Conservation (phyloP, 2,329 filamentous ascomycete genomes). For the Ceratocystis eucalypticola region DNA sequence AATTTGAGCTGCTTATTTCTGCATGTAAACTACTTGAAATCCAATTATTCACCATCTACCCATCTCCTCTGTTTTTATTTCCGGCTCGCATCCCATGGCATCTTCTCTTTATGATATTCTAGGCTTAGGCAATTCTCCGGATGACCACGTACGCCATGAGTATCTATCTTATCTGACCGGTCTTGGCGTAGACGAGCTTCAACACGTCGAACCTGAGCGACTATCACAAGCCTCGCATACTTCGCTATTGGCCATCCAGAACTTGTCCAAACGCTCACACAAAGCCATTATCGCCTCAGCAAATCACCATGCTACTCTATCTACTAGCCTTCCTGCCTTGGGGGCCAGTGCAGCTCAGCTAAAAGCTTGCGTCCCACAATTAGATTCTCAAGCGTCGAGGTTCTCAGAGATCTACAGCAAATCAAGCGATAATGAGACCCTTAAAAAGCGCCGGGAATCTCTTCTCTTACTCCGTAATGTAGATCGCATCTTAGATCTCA, state of each 20-base stretch:
- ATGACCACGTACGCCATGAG: slow-evolving; percentile 40
- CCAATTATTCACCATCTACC: neutral
- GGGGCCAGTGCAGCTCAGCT: slow-evolving; percentile 53
- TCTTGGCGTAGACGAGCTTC: slow-evolving; percentile 59
- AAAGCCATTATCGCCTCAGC: slow-evolving; percentile 71
- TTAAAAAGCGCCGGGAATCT: slow-evolving; percentile 63
- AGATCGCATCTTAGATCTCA: slow-evolving; percentile 76
- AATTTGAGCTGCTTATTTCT: too few relatives aligned
- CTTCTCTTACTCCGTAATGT: slow-evolving; percentile 75
- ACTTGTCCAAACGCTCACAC: slow-evolving; percentile 79
- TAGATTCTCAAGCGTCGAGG: slow-evolving; percentile 63
- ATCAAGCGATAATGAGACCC: slow-evolving; percentile 47
- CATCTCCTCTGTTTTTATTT: neutral
- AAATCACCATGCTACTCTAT: slow-evolving; percentile 60
- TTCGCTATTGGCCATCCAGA: slow-evolving; percentile 68
- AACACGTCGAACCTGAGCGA: slow-evolving; percentile 60
- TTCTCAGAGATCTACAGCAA: slow-evolving; percentile 71
- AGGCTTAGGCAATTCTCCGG: slow-evolving; percentile 26
- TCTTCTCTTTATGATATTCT: slow-evolving; percentile 29
- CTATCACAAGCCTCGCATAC: slow-evolving; percentile 73
- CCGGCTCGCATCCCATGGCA: slow-evolving; percentile 24
- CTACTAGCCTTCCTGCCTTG: slow-evolving; percentile 56
- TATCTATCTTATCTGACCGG: slow-evolving; percentile 71
- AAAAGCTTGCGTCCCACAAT: slow-evolving; percentile 56
- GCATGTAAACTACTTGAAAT: neutral